Conservation (phyloP, 176 grass and related monocot genomes). For the bread wheat (Triticum aestivum) region DNA sequence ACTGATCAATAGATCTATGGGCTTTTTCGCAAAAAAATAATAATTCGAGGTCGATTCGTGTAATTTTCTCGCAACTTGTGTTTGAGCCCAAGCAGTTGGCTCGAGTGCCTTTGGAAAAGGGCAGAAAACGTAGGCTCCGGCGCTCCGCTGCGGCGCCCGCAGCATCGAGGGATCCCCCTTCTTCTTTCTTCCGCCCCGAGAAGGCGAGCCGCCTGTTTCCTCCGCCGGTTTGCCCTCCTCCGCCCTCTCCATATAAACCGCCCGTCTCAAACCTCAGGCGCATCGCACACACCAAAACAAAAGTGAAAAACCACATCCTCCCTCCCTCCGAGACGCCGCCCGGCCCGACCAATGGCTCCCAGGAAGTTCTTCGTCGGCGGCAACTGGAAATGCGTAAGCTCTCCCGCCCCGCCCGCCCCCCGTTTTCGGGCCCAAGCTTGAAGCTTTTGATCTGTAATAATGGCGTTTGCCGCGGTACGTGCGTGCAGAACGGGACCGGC, state of each 20-base stretch:
- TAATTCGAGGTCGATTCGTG: too few species aligned
- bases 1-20: too few species aligned
- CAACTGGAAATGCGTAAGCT: conserved; percentile 90
- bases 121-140: too few species aligned
- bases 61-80: too few species aligned
- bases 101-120: too few species aligned
- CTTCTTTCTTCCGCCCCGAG: conserved; percentile 43
- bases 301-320: background rate
- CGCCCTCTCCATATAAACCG: conserved; percentile 34
- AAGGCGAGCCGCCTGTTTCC: conserved; percentile 23
- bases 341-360: conserved; percentile 28
- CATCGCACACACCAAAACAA: background rate
- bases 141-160: too few species aligned
- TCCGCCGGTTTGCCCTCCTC: background rate
- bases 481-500: conserved; percentile 67
- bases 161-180: too few species aligned
- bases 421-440: background rate
- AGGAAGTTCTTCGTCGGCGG: conserved; percentile 85
- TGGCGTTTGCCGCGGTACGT: background rate
- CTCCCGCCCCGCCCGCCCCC: too few species aligned
- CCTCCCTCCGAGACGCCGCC: background rate
- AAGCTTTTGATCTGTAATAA: conserved; percentile 26
- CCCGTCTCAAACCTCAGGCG: background rate
- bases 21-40: too few species aligned
- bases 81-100: too few species aligned